Base-by-base conservation (phyloP, 139 green algal species). In the Coelastrella sp. region DNA sequence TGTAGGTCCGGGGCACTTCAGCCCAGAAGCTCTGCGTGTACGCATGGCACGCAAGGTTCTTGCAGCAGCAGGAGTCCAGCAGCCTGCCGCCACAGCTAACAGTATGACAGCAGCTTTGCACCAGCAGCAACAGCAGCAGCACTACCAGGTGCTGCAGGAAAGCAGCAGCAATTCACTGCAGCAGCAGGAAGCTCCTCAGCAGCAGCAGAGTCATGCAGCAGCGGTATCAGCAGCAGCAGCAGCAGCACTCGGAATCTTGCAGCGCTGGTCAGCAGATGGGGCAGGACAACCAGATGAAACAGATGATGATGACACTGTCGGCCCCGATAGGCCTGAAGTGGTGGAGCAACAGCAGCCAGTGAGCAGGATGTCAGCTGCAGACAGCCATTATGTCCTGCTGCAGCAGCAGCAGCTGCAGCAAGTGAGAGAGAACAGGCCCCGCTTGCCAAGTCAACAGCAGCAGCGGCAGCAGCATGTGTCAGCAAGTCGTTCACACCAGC, bases 11-110 rank as follows among this genome's bases (percentile, higher is more conserved):
- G 60, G 89, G 56, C 90, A 92, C 71, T 94, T 94, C 83, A 92
- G 90, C 5, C 83, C 91, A 5, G 93, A 95, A 17, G 91, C 90
- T 6, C 75, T 95, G 57, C 93, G 91, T 23, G 92, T 95, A 58
- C 93, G 87, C 86, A 93, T 94, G 91, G 93, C 93, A 3, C 90
- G 91, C 68, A 93, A 93, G 88, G 87, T 94, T 16, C 90, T 94
- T 56, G 82, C 86, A 88, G 83, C 83, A 88, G 83, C 83, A 88
- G 83, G 66, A 14, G 83, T 73, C 47, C 83, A 65, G 59, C 83
- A 23, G 23, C 68, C 68, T 68, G 65, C 83, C 32, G 65, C 65
- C 14, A 80, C 54, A 79, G 32, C 66, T 10, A 74, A 65, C 17
- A 88, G 68, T 54, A 71, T 80, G 56, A 23, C 65, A 68, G 83